Percentiles rank a stretch among this genome's conserved stretches.
Conservation (phyloP, 768 basidiomycete genomes). For the Calvatia gigantea region DNA sequence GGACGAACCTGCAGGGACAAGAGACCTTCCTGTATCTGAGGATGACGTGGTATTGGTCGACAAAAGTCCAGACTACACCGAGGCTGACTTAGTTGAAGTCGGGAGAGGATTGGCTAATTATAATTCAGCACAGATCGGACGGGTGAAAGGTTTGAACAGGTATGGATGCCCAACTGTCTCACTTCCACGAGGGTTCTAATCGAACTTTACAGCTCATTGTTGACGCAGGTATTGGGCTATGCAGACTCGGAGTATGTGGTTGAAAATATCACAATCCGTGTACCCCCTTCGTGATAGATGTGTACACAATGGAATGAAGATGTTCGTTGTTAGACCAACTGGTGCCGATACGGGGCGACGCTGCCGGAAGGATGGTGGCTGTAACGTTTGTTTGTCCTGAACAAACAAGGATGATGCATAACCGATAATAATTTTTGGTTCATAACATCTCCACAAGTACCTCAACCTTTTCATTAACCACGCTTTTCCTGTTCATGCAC, state of each 20-base stretch:
- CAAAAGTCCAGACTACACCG: conserved; percentile 29
- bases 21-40: conserved; percentile 15
- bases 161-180: conserved; percentile 29
- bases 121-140: conserved; percentile 87
- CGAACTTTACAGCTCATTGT: conserved; percentile 56
- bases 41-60: conserved; percentile 21
- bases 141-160: conserved; percentile 91
- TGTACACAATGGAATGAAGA: conserved; percentile 5
- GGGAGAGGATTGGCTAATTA: conserved; percentile 95
- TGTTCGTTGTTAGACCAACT: conserved; percentile 11
- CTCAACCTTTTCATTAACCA: conserved; percentile 10
- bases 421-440: conserved; percentile 21
- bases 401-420: conserved; percentile 26
- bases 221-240: conserved; percentile 82
- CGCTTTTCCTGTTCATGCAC: conserved; percentile 28
- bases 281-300: conserved; percentile 33
- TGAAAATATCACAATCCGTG: conserved; percentile 85
- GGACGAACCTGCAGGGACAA: conserved; percentile 1
- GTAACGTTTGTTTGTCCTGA: conserved; percentile 37
- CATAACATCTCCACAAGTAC: conserved; percentile 20
- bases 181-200: conserved; percentile 13
- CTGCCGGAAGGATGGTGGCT: conserved; percentile 37
- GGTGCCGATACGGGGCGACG: conserved; percentile 12
- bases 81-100: conserved; percentile 77
- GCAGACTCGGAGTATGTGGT: conserved; percentile 97